These are phyloP conservation scores for Alternaria sp. DNA, from an alignment of 2,329 filamentous ascomycete species.

Conservation along the genomic window DNA sequence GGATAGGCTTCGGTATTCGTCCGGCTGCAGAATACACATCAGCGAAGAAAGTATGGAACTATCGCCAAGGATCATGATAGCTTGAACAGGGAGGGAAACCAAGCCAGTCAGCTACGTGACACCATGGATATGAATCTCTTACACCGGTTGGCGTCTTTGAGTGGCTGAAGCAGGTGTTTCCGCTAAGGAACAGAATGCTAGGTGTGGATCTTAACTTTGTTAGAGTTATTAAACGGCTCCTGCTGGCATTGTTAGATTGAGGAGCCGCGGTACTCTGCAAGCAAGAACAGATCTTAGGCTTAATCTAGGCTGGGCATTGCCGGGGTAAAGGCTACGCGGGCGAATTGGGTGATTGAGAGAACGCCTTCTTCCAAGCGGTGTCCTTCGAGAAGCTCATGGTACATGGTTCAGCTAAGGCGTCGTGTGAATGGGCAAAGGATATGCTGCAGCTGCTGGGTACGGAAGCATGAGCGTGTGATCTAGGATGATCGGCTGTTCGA, in stretches of 20 bases:
- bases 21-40: slow-evolving; percentile 9
- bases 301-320: slow-evolving; percentile 38
- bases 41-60: slow-evolving; percentile 6
- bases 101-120: slow-evolving; percentile 8
- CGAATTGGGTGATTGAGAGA: slow-evolving; percentile 37
- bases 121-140: slow-evolving; percentile 14
- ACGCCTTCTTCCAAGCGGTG: slow-evolving; percentile 34
- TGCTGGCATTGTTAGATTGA: slow-evolving; percentile 26
- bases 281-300: slow-evolving; percentile 44
- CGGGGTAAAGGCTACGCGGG: slow-evolving; percentile 1
- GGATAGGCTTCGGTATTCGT: slow-evolving; percentile 13
- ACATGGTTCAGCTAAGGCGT: slow-evolving; percentile 20
- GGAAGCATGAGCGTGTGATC: slow-evolving; percentile 33
- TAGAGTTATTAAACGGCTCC: slow-evolving; percentile 39
- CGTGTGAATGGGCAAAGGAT: slow-evolving; percentile 9
- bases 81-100: not conserved
- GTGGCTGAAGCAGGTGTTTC: slow-evolving; percentile 5
- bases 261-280: slow-evolving; percentile 3
- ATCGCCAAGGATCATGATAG: slow-evolving; percentile 3
- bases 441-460: slow-evolving; percentile 22
- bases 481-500: slow-evolving; percentile 23
- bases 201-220: slow-evolving; percentile 40
- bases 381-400: slow-evolving; percentile 39
- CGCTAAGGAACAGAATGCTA: slow-evolving; percentile 26
- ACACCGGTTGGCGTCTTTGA: slow-evolving; percentile 12